Base-by-base conservation (phyloP, 2,329 filamentous ascomycete species). In the Emergomyces africanus region DNA sequence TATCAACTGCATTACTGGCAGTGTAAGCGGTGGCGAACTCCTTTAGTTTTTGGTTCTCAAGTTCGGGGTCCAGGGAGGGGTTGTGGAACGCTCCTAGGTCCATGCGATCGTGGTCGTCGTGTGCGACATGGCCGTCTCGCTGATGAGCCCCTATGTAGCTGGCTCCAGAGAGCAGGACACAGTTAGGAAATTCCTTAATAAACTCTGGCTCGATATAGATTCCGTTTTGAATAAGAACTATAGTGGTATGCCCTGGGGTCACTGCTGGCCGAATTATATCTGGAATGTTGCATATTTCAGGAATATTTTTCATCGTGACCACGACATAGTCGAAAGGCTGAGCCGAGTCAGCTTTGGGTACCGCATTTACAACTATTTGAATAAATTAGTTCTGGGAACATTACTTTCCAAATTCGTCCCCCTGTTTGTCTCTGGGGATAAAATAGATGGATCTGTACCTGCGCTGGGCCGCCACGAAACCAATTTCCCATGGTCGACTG, bases 151-250 rank as follows among this genome's bases (percentile, higher is more conserved):
- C 50, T 10, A 53, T 53, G 33, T 53, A 53, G 15, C 33, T 53
- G n/a, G 50, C 50, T 37, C 50, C 50, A 3, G 33, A 53, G 33
- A 37, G 50, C 33, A 35, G 39, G 3, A 55, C 37, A 25, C 35
- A 39, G 25, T 30, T n/a, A 1, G 53, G 53, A 14, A 55, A 55
- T 35, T 35, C 50, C 23, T 39, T 53, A 10, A 53, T 53, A 25
- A 53, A 53, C 28, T 35, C 53, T 23, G 25, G 8, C 20, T 55
- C 53, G 23, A 55, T 55, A 18, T 55, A 25, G 6, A 55, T 28
- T 25, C 53, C 53, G 20, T 55, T 55, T 55, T 55, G 53, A 23
- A 37, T 53, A n/a, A 53, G 50, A 18, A 55, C 53, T 23, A 55
- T 55, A 44, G 23, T n/a, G 23, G 53, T 44, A n/a, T 55, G 33